phyloP scores from a whole-genome alignment of 352 stramenopile genomes.

The Phytophthora rubi region DNA sequence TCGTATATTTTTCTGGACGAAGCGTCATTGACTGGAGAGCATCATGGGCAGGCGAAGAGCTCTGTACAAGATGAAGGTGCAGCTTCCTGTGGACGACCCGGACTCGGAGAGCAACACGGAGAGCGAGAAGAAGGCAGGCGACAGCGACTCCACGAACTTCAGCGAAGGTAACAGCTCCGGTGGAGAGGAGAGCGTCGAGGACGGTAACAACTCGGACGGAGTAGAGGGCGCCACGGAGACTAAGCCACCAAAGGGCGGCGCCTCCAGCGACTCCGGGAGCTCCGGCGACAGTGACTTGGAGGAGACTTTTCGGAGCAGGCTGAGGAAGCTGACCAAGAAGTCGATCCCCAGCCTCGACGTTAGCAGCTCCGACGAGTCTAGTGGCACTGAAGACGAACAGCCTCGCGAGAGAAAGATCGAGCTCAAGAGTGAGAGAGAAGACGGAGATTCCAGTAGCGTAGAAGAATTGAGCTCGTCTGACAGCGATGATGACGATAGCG shows the following conservation, averaged over 20 bases:
- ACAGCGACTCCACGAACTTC: conserved; percentile 25
- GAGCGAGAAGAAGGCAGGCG: conserved; percentile 3
- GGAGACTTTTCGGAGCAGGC: not conserved
- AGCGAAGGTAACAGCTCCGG: conserved; percentile 9
- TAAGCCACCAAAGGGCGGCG: not conserved
- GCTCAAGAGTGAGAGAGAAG: not conserved
- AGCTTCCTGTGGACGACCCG: conserved; percentile 17
- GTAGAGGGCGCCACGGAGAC: conserved; percentile 2
- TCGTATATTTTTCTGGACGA: conserved; percentile 1
- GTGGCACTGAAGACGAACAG: not conserved
- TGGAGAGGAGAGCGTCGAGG: not conserved
- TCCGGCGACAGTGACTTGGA: conserved; percentile 15
- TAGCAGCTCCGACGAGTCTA: not conserved
- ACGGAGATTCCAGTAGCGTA: not conserved
- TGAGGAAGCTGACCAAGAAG: not conserved
- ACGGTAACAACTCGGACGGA: not conserved
- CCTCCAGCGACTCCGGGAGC: conserved; percentile 2
- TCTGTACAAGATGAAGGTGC: conserved; percentile 12
- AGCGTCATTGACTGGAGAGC: not conserved
- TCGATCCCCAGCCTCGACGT: not conserved
- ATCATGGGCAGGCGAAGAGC: conserved; percentile 15
- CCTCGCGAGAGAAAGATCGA: not conserved
- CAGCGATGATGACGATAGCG: not conserved
- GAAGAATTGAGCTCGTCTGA: not conserved
- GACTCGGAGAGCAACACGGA: conserved; percentile 41